Percentiles rank a stretch among this genome's conserved stretches.
These are phyloP conservation scores for Neocucurbitaria cava DNA, from an alignment of 2,329 filamentous ascomycete species.

Conservation along the genomic window DNA sequence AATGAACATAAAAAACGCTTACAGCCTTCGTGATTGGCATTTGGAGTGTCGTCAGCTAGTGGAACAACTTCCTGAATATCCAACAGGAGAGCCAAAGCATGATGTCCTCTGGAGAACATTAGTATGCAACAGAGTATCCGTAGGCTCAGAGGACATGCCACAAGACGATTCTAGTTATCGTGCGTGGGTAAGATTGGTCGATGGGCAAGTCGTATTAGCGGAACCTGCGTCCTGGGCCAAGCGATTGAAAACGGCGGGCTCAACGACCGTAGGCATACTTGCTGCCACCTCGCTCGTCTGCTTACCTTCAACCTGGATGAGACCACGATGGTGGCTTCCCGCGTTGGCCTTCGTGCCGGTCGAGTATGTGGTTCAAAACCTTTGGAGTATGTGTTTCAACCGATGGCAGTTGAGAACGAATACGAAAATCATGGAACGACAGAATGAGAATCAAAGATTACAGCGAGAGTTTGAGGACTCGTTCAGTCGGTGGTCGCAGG, in stretches of 20 bases:
- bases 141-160: neutral
- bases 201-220: neutral
- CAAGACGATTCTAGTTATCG: neutral
- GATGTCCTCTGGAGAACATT: constrained; percentile 10
- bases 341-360: neutral
- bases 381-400: neutral
- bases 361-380: neutral
- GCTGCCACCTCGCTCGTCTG: neutral
- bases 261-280: neutral
- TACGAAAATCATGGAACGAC: neutral
- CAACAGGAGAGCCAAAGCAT: constrained; percentile 2
- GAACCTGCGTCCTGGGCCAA: neutral
- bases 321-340: neutral
- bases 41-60: neutral
- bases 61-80: neutral
- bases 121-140: neutral
- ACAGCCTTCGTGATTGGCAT: neutral
- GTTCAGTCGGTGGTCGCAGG: neutral
- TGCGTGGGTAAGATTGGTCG: neutral
- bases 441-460: neutral
- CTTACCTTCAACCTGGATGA: neutral
- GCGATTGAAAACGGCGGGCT: neutral
- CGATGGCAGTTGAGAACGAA: neutral
- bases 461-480: neutral
- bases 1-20: neutral